Evolutionary conservation across 2,329 filamentous ascomycete species (phyloP), one percentile per base, ranked within the genome.

Genomic region (Coniochaeta ligniaria): DNA sequence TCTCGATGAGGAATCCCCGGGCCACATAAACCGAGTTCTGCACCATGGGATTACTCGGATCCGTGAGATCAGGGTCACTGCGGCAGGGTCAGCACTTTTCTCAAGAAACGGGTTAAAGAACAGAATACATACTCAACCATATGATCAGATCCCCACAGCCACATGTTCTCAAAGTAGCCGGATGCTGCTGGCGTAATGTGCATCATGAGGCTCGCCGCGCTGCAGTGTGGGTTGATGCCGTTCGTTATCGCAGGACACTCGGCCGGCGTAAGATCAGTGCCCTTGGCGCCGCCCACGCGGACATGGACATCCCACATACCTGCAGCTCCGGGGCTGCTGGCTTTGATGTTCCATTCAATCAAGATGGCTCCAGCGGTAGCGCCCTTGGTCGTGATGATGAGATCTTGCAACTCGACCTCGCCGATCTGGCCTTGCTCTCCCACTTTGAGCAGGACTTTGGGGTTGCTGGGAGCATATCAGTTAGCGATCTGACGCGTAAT

Each of bases 271-370:
- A 91, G 79, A 59, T 83, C 73, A 20, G 87, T 88, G 55, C 87
- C 87, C 8, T 83, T 83, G 54, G 82, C 82, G 28, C 88, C 88
- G 66, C 87, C 88, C 62, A 91, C 81, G 67, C 88, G 84, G 72
- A 88, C 81, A 73, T 92, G 88, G n/a, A 85, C 82, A 68, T 91
- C 88, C 61, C 88, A 92, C 75, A 90, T 84, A 61, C 81, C 88
- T 35, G 79, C 81, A 1, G 80, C 78, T 31, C 86, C 86, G 62
- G 80, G 77, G 60, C 63, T 75, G 66, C 74, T 67, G 24, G 80
- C 81, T 20, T 79, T 78, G 43, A 91, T 75, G 70, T 91, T 91
- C 87, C 87, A 91, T 68, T 91, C 80, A 69, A 91, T 80, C 66
- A 91, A 76, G 62, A 90, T 84, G 2, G 84, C 87, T 61, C 89